Conservation (phyloP, 371 early-diverging fungal species). For the Syncephalastrum sp. region DNA sequence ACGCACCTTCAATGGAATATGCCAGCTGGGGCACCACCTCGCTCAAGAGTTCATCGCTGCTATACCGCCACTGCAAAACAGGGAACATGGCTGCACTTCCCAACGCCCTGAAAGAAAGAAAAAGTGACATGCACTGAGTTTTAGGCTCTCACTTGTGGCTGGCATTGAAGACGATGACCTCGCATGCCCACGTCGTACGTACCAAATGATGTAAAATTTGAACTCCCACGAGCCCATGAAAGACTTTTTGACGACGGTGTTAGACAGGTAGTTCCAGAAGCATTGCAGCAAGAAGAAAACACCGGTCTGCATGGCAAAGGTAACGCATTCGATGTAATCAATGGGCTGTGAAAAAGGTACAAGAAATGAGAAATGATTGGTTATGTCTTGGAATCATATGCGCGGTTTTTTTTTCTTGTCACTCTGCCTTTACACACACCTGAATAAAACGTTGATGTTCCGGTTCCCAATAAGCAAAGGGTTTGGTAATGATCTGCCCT, state of each 20-base stretch:
- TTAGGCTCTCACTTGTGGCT: not conserved
- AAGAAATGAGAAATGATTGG: too few relatives aligned
- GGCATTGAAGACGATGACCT: not conserved
- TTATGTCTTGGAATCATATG: not conserved
- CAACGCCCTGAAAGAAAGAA: constrained; percentile 28
- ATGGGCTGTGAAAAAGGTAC: constrained; percentile 14
- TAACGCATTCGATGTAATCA: constrained; percentile 29
- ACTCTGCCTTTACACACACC: not conserved
- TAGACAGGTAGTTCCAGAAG: constrained; percentile 35
- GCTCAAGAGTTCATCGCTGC: constrained; percentile 22
- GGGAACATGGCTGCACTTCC: constrained; percentile 44
- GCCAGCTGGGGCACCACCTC: constrained; percentile 47
- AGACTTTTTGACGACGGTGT: constrained; percentile 24
- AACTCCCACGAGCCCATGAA: constrained; percentile 40
- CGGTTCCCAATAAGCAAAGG: constrained; percentile 36
- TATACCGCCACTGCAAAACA: constrained; percentile 42
- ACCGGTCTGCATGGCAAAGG: constrained; percentile 25
- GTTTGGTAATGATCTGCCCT: constrained; percentile 28
- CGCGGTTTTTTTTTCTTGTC: not conserved
- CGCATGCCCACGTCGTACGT: not conserved
- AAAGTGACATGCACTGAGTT: not conserved
- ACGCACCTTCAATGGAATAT: constrained; percentile 39
- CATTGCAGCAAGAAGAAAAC: constrained; percentile 33
- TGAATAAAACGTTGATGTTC: constrained; percentile 22
- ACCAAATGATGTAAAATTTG: constrained; percentile 37